Evolutionary conservation across 108 stramenopile genomes (phyloP).

Genomic region (Cyclostephanos invisitatus): DNA sequence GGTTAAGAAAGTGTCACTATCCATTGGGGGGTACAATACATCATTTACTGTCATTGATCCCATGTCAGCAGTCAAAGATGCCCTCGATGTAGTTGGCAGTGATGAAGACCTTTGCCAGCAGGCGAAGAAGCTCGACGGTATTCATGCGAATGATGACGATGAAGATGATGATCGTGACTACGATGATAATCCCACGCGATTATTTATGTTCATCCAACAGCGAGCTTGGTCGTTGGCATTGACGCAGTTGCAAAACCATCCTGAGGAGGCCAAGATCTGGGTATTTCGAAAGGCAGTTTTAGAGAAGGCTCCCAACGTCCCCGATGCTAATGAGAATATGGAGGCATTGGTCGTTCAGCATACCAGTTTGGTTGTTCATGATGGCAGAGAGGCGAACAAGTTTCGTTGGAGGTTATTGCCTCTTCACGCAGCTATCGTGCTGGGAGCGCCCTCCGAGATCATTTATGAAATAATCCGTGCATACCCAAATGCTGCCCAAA

Average conservation of each 20-base stretch:
- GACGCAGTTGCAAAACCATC: slow-evolving; percentile 24
- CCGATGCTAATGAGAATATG: slow-evolving; percentile 22
- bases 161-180: slow-evolving; percentile 42
- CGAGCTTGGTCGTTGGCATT: slow-evolving; percentile 39
- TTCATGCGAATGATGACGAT: slow-evolving; percentile 20
- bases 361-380: slow-evolving; percentile 21
- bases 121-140: slow-evolving; percentile 26
- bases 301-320: slow-evolving; percentile 29
- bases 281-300: slow-evolving; percentile 24
- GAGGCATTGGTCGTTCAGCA: slow-evolving; percentile 20
- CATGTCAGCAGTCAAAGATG: slow-evolving; percentile 34
- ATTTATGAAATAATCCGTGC: slow-evolving; percentile 36
- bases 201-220: slow-evolving; percentile 45
- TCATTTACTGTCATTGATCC: slow-evolving; percentile 43
- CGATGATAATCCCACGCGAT: slow-evolving; percentile 44
- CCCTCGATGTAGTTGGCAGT: slow-evolving; percentile 22
- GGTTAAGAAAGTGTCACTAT: slow-evolving; percentile 44
- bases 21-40: slow-evolving; percentile 43
- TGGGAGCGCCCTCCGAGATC: slow-evolving; percentile 43
- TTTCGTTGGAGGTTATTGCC: slow-evolving; percentile 50
- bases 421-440: slow-evolving; percentile 49
- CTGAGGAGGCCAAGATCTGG: slow-evolving; percentile 45
- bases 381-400: slow-evolving; percentile 16
- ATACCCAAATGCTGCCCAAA: slow-evolving; percentile 38
- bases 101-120: slow-evolving; percentile 26